Base-by-base conservation (phyloP, 352 stramenopile genomes). In the Pelagophyceae sp. region DNA sequence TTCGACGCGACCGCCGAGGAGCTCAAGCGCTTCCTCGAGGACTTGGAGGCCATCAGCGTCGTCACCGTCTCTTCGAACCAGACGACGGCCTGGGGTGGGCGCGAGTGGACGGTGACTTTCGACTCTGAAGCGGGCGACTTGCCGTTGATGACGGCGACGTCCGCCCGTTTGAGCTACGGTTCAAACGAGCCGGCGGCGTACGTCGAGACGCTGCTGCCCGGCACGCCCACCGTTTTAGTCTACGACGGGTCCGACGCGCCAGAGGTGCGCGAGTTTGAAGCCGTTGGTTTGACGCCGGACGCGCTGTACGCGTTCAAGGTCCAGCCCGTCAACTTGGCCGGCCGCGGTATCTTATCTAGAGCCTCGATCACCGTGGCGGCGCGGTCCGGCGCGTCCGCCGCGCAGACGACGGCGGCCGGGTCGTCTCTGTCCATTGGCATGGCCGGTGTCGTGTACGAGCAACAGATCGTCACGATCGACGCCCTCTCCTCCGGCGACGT, bases 401-500 rank as follows among this genome's bases (percentile, higher is more conserved):
- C 78, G 1, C 86, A 90, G 80, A 98, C 93, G 11, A 90, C 91
- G n/a, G 93, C 93, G 0, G 91, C 88, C 11, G 95, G 95, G 3
- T 79, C 88, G 45, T 86, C 92, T 0, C 81, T 98, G 31, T 72
- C 77, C 0, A 87, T 90, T 70, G 95, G 95, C 27, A 98, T 98
- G 82, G 90, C 93, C 20, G 93, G 94, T 1, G 87, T 95, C 38
- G 92, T 98, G 32, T 95, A 95, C 74, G 95, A 98, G 84, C 91
- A 96, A 40, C 95, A 98, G 83, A 94, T 87, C 25, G 83, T 98
- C 0, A 84, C 77, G 11, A 82, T 86, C 35, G 67, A 74, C 35
- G 45, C 45, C 45, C 11, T 74, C 20, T 15, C 17, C 67, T n/a
- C 11, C 67, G 67, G 67, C 37, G 67, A 51, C 23, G 67, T 54